Evolutionary conservation across 495 filamentous ascomycete species (phyloP).

Genomic region (Xylaria longipes): DNA sequence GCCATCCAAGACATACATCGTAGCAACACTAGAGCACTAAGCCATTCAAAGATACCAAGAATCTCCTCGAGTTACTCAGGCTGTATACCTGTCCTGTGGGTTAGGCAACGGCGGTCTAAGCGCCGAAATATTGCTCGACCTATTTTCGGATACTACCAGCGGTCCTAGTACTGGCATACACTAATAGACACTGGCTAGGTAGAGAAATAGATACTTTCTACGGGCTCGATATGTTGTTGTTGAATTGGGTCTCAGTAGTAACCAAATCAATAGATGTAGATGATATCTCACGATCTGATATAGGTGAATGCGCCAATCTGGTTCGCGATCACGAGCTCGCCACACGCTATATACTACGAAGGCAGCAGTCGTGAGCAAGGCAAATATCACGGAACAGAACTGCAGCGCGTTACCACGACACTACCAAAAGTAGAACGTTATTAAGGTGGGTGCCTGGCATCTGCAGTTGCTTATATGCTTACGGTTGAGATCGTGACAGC

Average conservation of each 20-base stretch:
- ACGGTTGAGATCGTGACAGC: too few relatives aligned
- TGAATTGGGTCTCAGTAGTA: neutral
- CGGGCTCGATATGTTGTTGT: neutral
- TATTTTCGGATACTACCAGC: neutral
- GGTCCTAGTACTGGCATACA: neutral
- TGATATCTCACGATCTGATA: neutral
- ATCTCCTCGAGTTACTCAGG: neutral
- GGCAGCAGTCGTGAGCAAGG: neutral
- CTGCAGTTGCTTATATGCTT: too few relatives aligned
- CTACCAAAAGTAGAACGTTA: too few relatives aligned
- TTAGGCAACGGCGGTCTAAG: neutral
- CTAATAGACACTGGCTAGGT: neutral
- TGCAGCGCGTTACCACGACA: too few relatives aligned
- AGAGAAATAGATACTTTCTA: neutral
- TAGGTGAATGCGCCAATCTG: too few relatives aligned
- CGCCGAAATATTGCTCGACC: neutral
- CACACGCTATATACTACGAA: neutral
- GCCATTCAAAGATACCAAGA: neutral
- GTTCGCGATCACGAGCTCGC: neutral
- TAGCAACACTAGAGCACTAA: neutral
- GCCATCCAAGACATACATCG: neutral
- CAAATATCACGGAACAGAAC: too few relatives aligned
- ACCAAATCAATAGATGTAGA: neutral
- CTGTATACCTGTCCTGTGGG: neutral
- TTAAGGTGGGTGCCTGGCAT: too few relatives aligned